Base-by-base conservation (phyloP, 176 grass and related monocot genomes). In the Musa troglodytarum region DNA sequence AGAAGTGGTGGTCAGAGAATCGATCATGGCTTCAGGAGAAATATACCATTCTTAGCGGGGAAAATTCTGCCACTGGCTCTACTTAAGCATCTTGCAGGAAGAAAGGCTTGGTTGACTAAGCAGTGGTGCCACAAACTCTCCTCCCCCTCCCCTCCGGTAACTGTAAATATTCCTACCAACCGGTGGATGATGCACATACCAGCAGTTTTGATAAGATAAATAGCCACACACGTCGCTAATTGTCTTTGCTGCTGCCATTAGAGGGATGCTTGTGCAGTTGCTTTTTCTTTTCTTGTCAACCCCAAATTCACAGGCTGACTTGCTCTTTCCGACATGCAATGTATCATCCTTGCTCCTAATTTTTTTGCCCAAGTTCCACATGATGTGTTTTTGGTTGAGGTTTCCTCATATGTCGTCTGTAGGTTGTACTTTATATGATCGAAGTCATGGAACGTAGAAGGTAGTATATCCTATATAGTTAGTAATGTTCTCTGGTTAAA, bases 1-100 rank as follows among this genome's bases (percentile, higher is more conserved):
- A 85, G 71, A 70, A 28, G 7, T 95, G 92, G 85, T 95, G 91
- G 83, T 78, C 78, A 1, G 67, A 88, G 70, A 89, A 95, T 75
- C 49, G 62, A 23, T 74, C 29, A 25, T 82, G 25, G 52, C 81
- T 95, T 34, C 83, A 84, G 68, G 75, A 88, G 1, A 83, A 84
- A 67, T 88, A 88, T 17, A 80, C 78, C 77, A 88, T 90, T 49
- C 34, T 86, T 58, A 85, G 75, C 50, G 80, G 80, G 70, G 81
- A 79, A 26, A 77, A 57, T 77, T 74, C 63, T 71, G 64, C 74
- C 4, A 80, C 76, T 5, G 49, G 53, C 63, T 63, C 71, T 2
- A 28, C 51, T 77, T 79, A 69, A 34, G 19, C 64, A 12, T 52
- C 73, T 61, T 66, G 26, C 54, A 50, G 53, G 65, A 51, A 72